Base-by-base conservation (phyloP, 164 flowering plant species). In the Protea cynaroides region DNA sequence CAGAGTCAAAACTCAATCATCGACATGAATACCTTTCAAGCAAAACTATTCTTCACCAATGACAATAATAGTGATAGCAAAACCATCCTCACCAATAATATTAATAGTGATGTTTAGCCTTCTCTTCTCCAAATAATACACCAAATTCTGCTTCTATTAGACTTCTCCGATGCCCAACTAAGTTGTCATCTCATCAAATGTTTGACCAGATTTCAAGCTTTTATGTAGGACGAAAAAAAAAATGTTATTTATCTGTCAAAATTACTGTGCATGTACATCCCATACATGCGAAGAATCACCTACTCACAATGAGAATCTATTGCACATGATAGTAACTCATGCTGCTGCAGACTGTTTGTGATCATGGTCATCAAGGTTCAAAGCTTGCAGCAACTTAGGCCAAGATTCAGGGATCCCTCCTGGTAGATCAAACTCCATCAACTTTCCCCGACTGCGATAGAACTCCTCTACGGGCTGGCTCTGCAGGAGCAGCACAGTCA, bases 401-500 rank as follows among this genome's bases (percentile, higher is more conserved):
- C 98, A 92, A 19, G 96, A 90, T 74, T 88, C 92, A 1, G 96
- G 96, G 72, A 92, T 92, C 59, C 98, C 96, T 72, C 98, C 98
- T 1, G 96, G 98, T n/a, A 92, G 86, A 65, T 87, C 82, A 71
- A 90, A 92, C 74, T 92, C 96, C 66, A 92, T 46, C 66, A 92
- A 62, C 70, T 83, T 90, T 29, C 96, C 96, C 23, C 86, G 83
- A 29, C 70, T 70, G 53, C 89, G 84, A 60, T 92, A 90, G 72
- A 85, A 92, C 22, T 78, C 93, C 72, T 92, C 98, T 59, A 92
- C 81, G 12, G 98, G 94, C 59, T 62, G 89, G 74, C 89, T 86
- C 98, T 92, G 88, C 81, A 79, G 52, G 51, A 58, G 65, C 36
- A 61, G 59, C 6, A 53, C 24, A 64, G 60, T 63, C 56, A 15